These are phyloP conservation scores for Ogataea populi-albae DNA, from an alignment of 805 yeast species.

Conservation along the genomic window DNA sequence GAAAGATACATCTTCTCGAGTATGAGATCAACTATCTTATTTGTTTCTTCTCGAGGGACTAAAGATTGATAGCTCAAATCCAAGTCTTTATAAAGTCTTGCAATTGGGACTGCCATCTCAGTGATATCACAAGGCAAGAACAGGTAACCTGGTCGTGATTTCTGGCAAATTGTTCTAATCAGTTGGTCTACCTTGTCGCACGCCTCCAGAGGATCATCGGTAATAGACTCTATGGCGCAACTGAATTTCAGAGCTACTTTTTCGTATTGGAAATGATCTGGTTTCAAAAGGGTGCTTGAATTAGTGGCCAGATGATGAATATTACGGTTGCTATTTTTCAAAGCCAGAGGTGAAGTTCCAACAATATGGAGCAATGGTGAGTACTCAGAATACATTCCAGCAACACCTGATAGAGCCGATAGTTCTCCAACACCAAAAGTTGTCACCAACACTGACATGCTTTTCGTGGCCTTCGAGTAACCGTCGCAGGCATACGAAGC, in stretches of 20 bases:
- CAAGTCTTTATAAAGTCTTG: constrained; percentile 33
- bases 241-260: constrained; percentile 56
- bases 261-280: constrained; percentile 68
- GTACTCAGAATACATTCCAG: constrained; percentile 48
- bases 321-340: constrained; percentile 20
- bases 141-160: constrained; percentile 79
- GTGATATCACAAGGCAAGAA: constrained; percentile 74
- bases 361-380: constrained; percentile 49
- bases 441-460: constrained; percentile 40
- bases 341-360: constrained; percentile 37
- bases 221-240: constrained; percentile 51
- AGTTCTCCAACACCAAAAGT: constrained; percentile 54
- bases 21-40: constrained; percentile 30
- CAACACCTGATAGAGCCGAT: constrained; percentile 47
- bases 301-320: constrained; percentile 63
- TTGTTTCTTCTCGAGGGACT: constrained; percentile 18
- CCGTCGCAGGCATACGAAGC: constrained; percentile 52
- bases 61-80: constrained; percentile 21
- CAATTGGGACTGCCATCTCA: constrained; percentile 45
- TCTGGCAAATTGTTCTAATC: constrained; percentile 49
- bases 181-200: constrained; percentile 69
- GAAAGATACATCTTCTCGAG: constrained; percentile 37
- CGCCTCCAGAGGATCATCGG: constrained; percentile 42
- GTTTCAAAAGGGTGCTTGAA: constrained; percentile 44
- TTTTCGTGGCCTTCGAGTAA: constrained; percentile 37